phyloP scores from a whole-genome alignment of 108 stramenopile species.

The Nannochloropsis oceanica region DNA sequence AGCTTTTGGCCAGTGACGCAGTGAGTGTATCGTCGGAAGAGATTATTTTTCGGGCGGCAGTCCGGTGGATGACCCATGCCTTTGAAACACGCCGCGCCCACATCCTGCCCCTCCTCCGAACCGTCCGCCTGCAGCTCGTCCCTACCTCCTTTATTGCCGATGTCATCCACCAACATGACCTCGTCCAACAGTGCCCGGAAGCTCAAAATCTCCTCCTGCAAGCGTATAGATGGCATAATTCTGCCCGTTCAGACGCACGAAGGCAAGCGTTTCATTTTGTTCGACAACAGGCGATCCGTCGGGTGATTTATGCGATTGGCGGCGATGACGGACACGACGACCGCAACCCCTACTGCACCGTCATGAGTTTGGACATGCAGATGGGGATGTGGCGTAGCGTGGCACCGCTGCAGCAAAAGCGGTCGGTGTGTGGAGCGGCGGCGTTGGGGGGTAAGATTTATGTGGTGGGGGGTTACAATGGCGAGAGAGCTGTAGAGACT shows the following conservation, averaged over 20 bases:
- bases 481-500: neutral
- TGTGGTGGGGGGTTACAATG: neutral
- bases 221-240: slow-evolving; percentile 1
- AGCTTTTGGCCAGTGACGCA: neutral
- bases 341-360: neutral
- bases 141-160: neutral
- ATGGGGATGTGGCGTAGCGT: neutral
- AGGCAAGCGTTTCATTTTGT: neutral
- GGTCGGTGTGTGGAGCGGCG: neutral
- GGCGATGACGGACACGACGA: slow-evolving; percentile 7
- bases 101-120: neutral
- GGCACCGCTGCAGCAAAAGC: neutral
- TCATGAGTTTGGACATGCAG: neutral
- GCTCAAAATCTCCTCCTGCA: neutral
- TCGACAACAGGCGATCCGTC: neutral
- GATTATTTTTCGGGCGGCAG: neutral
- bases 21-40: neutral
- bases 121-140: neutral
- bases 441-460: neutral
- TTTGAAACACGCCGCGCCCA: neutral
- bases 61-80: neutral
- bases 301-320: neutral
- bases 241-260: neutral
- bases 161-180: neutral
- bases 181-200: neutral